These are phyloP conservation scores for Pichia sp. DNA, from an alignment of 1,139 yeast species.

Conservation along the genomic window DNA sequence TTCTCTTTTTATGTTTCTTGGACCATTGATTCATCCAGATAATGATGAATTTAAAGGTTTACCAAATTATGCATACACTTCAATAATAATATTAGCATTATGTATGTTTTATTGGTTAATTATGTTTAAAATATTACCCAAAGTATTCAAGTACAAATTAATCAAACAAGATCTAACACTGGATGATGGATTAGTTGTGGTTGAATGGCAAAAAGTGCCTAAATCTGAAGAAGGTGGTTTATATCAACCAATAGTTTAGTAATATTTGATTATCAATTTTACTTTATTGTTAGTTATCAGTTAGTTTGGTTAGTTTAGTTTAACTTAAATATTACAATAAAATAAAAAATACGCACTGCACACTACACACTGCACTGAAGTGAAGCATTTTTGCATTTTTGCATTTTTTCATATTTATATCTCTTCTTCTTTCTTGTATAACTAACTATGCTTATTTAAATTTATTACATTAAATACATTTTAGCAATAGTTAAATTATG, in stretches of 20 bases:
- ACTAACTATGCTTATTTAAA: too few species aligned
- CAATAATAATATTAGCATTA: conserved; percentile 25
- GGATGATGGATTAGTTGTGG: conserved; percentile 45
- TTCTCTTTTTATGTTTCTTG: conserved; percentile 36
- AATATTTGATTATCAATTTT: too few species aligned
- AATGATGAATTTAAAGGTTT: conserved; percentile 31
- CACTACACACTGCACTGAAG: not conserved
- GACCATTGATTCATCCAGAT: conserved; percentile 39
- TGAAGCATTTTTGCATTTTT: too few species aligned
- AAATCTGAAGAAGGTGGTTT: not conserved
- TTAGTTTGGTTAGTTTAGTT: too few species aligned
- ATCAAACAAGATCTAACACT: conserved; percentile 33
- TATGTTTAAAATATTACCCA: conserved; percentile 40
- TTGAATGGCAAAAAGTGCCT: conserved; percentile 35
- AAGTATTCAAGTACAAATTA: conserved; percentile 35
- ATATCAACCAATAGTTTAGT: not conserved
- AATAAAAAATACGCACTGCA: too few species aligned
- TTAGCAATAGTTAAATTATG: not conserved
- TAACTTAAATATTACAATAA: too few species aligned
- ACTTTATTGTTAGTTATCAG: too few species aligned
- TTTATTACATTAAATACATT: not conserved
- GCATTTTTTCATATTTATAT: too few species aligned
- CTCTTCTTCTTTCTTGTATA: not conserved
- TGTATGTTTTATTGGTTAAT: conserved; percentile 45
- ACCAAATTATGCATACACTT: conserved; percentile 32